Percentiles rank a stretch among this genome's conserved stretches.
Conservation (phyloP, 73 alveolate species). For the Symbiodinium natans region DNA sequence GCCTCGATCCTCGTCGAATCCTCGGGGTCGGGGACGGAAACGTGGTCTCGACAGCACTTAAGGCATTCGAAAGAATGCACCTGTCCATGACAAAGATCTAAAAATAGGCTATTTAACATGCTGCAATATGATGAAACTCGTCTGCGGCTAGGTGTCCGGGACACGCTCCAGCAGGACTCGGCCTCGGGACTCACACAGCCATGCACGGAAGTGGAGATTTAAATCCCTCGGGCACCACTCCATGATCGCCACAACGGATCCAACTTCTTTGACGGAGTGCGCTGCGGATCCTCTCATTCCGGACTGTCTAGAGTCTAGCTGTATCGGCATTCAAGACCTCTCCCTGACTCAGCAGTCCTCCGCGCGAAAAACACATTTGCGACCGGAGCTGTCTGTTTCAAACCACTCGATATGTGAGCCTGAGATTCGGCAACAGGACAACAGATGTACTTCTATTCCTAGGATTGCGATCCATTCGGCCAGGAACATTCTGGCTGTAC, state of each 20-base stretch:
- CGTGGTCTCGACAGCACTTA: no score
- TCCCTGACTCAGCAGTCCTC: no score
- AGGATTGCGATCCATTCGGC: no score
- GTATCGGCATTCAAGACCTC: no score
- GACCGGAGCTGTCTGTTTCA: slow-evolving; percentile 49
- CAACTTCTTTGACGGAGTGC: slow-evolving; percentile 74
- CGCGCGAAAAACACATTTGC: slow-evolving; percentile 69
- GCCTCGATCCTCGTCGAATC: not conserved
- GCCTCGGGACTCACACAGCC: not conserved
- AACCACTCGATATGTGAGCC: slow-evolving; percentile 90
- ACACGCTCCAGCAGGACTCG: slow-evolving; percentile 67
- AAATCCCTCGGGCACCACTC: slow-evolving; percentile 28
- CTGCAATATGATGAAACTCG: no score
- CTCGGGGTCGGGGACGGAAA: no score
- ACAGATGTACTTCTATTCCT: no score
- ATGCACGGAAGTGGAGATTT: not conserved
- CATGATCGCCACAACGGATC: slow-evolving; percentile 88
- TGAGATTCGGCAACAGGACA: not conserved
- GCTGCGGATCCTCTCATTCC: slow-evolving; percentile 26
- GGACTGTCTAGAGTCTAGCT: not conserved
- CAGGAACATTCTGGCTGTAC: no score
- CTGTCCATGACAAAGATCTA: no score
- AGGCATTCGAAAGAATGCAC: no score
- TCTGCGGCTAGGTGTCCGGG: slow-evolving; percentile 35
- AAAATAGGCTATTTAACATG: no score